Evolutionary conservation across 148 eudicot species (phyloP).

Genomic region (Persicaria maculosa): DNA sequence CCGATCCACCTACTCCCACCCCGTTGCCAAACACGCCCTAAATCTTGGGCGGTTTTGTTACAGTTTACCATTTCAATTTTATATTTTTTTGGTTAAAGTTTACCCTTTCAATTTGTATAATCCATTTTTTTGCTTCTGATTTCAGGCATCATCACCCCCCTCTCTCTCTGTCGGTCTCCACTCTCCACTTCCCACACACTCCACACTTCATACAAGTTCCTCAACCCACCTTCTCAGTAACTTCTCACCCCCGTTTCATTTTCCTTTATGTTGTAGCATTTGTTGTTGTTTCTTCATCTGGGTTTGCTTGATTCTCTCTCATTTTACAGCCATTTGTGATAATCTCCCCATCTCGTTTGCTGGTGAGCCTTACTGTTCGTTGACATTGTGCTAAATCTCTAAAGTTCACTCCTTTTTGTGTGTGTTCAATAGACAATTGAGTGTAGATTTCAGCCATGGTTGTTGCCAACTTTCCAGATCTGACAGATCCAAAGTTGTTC

Average conservation of each 20-base stretch:
- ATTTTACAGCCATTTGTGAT: neutral
- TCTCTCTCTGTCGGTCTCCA: conserved; percentile 10
- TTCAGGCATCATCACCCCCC: neutral
- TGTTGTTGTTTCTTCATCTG: neutral
- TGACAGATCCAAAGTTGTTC: conserved; percentile 10
- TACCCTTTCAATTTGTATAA: neutral
- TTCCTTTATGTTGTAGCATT: neutral
- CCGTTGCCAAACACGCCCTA: too few relatives aligned
- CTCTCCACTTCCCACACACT: neutral
- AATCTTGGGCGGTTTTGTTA: too few relatives aligned
- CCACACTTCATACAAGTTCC: conserved; percentile 2
- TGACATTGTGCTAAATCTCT: neutral
- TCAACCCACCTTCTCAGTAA: neutral
- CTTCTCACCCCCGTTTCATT: conserved; percentile 6
- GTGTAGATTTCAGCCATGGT: neutral
- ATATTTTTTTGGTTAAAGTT: neutral
- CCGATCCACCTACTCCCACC: too few relatives aligned
- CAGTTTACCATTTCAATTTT: too few relatives aligned
- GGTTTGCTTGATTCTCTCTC: neutral
- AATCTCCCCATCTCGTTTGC: neutral
- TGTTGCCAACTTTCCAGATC: conserved; percentile 2
- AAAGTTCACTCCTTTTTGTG: neutral
- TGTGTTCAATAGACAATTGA: neutral
- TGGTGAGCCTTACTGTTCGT: neutral
- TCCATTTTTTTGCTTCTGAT: neutral